Conservation (phyloP, 345 rosid species). For the Eucalyptus curtisii region DNA sequence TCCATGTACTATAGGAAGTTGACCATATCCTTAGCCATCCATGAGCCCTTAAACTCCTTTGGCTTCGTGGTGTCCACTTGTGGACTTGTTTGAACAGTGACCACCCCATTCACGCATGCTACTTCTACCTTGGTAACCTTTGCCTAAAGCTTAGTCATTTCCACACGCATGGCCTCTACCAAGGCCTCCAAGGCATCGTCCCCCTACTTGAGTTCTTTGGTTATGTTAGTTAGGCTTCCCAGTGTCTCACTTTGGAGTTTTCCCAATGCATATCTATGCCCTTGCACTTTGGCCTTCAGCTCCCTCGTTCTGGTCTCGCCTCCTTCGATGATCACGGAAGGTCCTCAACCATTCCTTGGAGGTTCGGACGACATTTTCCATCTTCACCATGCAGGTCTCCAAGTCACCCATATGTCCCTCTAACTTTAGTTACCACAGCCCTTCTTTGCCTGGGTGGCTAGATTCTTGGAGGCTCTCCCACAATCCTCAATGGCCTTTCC, state of each 20-base stretch:
- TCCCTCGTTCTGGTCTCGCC: rapidly evolving
- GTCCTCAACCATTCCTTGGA: not conserved
- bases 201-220: not conserved
- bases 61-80: not conserved
- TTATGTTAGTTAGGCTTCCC: not conserved
- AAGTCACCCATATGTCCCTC: not conserved
- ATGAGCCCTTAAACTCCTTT: not conserved
- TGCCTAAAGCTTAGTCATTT: not conserved
- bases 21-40: not conserved
- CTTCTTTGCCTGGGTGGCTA: not conserved
- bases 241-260: not conserved
- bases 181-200: not conserved
- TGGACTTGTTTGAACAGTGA: not conserved
- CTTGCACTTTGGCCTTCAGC: not conserved
- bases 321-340: not conserved
- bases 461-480: not conserved
- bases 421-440: not conserved
- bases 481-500: not conserved
- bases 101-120: not conserved
- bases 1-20: not conserved
- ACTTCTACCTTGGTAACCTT: not conserved
- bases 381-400: not conserved
- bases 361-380: not conserved
- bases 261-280: not conserved
- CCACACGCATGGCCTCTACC: not conserved